A percentile compares a stretch with the other conserved stretches of the same genome.
phyloP scores from a whole-genome alignment of 2,329 filamentous ascomycete species.

The Curvularia spicifera region DNA sequence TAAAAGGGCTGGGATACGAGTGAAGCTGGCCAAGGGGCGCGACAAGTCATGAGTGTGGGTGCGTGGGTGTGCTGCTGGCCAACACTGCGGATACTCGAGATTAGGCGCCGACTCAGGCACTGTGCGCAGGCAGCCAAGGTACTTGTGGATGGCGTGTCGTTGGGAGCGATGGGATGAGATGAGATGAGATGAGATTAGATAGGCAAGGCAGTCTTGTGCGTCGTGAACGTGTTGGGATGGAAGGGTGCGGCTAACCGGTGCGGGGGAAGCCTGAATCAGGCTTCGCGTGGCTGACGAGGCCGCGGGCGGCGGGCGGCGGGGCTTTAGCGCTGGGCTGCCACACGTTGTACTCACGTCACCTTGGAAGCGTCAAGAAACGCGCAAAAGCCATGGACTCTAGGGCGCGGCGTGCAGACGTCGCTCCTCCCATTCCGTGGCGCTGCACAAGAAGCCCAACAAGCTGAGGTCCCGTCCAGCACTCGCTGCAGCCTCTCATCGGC shows the following conservation, averaged over 20 bases:
- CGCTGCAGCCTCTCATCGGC: conserved; percentile 4
- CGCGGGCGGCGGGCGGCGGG: background rate
- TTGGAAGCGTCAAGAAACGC: conserved; percentile 6
- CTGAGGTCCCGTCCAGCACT: background rate
- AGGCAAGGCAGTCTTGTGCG: no score
- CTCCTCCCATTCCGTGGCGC: background rate
- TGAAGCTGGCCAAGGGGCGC: background rate
- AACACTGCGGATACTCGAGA: background rate
- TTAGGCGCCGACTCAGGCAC: background rate
- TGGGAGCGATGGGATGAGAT: no score
- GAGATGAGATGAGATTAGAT: no score
- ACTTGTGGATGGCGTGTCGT: no score
- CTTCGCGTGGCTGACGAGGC: conserved; percentile 12
- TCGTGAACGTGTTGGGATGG: background rate
- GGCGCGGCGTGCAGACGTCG: background rate
- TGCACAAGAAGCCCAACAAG: conserved; percentile 6
- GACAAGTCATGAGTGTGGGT: background rate
- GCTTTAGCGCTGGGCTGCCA: conserved; percentile 5
- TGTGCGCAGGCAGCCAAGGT: background rate
- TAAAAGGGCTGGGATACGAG: background rate
- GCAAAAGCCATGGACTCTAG: conserved; percentile 9
- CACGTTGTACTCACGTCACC: conserved; percentile 19
- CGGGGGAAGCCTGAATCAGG: conserved; percentile 16
- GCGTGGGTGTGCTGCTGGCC: background rate
- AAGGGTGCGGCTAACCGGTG: conserved; percentile 16